Percentiles rank a stretch among this genome's conserved stretches.
These are phyloP conservation scores for Phycomyces nitens DNA, from an alignment of 192 early-diverging fungal species.

Conservation along the genomic window DNA sequence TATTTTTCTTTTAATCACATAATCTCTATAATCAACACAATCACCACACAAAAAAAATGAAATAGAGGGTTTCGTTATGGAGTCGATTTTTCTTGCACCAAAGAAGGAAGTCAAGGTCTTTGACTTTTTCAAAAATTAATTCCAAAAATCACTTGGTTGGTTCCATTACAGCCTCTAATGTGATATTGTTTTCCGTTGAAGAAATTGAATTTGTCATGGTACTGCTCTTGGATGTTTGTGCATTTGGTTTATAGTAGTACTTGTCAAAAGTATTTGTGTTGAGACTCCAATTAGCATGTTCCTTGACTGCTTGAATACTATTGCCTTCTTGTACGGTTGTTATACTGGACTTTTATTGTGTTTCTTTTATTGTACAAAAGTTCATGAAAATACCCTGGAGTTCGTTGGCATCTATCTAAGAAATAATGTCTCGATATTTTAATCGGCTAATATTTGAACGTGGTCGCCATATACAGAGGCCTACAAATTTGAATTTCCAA, in stretches of 20 bases:
- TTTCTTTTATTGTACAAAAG: slow-evolving; percentile 1
- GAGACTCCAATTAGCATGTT: slow-evolving; percentile 3
- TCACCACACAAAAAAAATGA: no score
- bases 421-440: slow-evolving; percentile 4
- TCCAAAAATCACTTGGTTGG: no score
- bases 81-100: no score
- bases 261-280: slow-evolving; percentile 1
- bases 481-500: no score
- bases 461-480: slow-evolving; percentile 17
- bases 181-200: slow-evolving; percentile 8
- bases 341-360: background rate
- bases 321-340: background rate
- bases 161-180: slow-evolving; percentile 3
- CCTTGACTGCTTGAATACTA: background rate
- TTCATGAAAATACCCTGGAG: background rate
- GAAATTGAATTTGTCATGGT: background rate
- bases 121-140: no score
- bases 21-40: no score
- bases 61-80: no score
- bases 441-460: background rate
- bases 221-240: background rate
- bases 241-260: slow-evolving; percentile 2
- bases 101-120: no score
- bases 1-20: no score
- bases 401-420: background rate